A percentile compares a stretch with the other conserved stretches of the same genome.
Conservation (phyloP, 352 stramenopile genomes). For the Globisporangium irregulare region DNA sequence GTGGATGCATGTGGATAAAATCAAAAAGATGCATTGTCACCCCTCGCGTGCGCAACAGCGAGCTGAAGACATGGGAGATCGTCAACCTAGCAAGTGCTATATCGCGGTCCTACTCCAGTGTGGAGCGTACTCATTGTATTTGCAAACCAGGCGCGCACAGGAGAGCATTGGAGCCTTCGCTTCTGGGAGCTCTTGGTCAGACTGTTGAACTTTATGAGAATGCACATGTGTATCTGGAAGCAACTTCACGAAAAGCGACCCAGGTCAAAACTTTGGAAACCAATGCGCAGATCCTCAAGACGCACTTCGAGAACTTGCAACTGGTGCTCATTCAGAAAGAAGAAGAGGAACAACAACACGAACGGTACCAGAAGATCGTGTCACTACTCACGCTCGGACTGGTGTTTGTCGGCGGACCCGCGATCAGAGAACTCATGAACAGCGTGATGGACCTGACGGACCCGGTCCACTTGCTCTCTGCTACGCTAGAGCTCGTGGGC, state of each 20-base stretch:
- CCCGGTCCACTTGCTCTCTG: background rate
- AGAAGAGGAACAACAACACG: background rate
- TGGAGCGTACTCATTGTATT: background rate
- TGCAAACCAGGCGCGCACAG: no score
- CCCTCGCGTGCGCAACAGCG: background rate
- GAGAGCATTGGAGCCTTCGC: no score
- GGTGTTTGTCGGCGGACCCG: background rate
- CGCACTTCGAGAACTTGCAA: background rate
- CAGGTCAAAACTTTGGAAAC: no score
- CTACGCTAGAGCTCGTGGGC: background rate
- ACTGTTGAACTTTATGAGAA: no score
- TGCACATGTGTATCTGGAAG: no score
- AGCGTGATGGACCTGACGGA: background rate
- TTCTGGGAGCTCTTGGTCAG: no score
- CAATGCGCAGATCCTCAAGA: no score
- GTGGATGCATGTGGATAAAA: background rate
- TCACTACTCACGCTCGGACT: background rate
- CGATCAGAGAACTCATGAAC: background rate
- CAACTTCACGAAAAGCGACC: no score
- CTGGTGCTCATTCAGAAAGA: background rate
- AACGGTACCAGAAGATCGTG: background rate
- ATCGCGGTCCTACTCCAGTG: background rate
- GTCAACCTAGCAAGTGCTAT: background rate
- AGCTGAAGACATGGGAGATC: background rate
- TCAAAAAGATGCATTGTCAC: background rate